These are phyloP conservation scores for Gossypium laxum DNA, from an alignment of 441 rosid species.

Conservation along the genomic window DNA sequence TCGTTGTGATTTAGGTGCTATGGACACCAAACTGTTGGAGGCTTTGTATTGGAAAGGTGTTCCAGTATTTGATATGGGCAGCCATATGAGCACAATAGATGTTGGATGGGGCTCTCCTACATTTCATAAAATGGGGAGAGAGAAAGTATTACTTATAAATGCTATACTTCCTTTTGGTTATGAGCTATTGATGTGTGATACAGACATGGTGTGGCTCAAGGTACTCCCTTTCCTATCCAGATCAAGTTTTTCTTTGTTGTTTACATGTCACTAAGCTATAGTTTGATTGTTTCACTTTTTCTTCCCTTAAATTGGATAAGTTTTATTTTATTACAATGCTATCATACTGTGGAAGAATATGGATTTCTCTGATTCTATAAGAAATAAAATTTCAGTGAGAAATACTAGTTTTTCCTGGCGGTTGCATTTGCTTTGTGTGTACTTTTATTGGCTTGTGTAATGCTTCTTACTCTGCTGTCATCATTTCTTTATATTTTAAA, in stretches of 20 bases:
- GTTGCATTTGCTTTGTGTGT: background rate
- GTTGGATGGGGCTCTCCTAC: slow-evolving; percentile 97
- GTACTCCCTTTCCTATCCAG: slow-evolving; percentile 24
- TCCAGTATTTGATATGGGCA: slow-evolving; percentile 96
- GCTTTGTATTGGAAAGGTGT: slow-evolving; percentile 92
- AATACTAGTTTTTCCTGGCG: background rate
- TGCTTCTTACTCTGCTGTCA: background rate
- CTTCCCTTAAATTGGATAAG: background rate
- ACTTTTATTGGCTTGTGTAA: slow-evolving; percentile 1
- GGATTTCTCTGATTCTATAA: background rate
- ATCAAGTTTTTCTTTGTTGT: background rate
- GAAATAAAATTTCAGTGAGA: background rate
- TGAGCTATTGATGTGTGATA: slow-evolving; percentile 91
- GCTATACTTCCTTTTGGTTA: slow-evolving; percentile 71
- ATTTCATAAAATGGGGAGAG: slow-evolving; percentile 98
- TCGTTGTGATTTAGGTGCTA: slow-evolving; percentile 50
- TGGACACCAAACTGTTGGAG: slow-evolving; percentile 86
- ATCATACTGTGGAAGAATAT: background rate
- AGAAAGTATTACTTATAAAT: slow-evolving; percentile 81
- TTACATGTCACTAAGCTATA: background rate
- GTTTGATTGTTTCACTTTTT: background rate
- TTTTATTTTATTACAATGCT: background rate
- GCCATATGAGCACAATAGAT: slow-evolving; percentile 92
- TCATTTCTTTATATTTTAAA: background rate
- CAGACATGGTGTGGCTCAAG: slow-evolving; percentile 99